A percentile compares a stretch with the other conserved stretches of the same genome.
Conservation (phyloP, 1,284 basidiomycete species). For the Sanghuangporus sanghuang region DNA sequence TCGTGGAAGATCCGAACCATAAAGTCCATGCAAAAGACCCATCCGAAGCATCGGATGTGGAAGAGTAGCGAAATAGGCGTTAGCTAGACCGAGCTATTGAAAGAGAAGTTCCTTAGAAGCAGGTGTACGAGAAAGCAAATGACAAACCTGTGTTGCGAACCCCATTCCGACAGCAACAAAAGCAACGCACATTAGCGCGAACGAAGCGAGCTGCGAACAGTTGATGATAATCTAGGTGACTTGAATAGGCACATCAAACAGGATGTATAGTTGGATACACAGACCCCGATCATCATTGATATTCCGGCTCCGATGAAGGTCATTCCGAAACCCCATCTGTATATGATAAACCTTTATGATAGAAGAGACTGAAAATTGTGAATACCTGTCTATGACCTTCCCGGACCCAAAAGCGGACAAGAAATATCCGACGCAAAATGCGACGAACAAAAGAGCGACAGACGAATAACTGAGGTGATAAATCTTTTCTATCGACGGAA, state of each 20-base stretch:
- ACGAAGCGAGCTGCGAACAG: conserved; percentile 28
- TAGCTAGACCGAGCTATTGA: conserved; percentile 27
- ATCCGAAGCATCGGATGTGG: conserved; percentile 28
- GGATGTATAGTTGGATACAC: conserved; percentile 8
- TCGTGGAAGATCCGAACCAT: conserved; percentile 17
- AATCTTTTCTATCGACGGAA: conserved; percentile 27
- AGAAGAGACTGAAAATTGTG: neutral
- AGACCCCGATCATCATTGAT: conserved; percentile 28
- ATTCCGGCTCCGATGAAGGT: conserved; percentile 25
- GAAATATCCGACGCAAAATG: conserved; percentile 27
- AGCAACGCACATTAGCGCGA: conserved; percentile 29
- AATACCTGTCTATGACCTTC: conserved; percentile 22
- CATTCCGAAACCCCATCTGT: conserved; percentile 24
- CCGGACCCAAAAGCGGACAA: conserved; percentile 26
- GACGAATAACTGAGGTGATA: conserved; percentile 26
- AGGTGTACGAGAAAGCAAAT: neutral
- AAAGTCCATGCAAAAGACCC: conserved; percentile 28
- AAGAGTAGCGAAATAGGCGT: conserved; percentile 29
- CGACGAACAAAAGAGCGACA: conserved; percentile 28
- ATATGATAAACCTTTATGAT: neutral
- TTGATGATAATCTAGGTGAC: conserved; percentile 29
- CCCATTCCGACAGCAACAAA: conserved; percentile 28
- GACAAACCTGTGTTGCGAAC: conserved; percentile 27
- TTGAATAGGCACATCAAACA: neutral
- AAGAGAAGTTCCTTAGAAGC: neutral